Evolutionary conservation across 805 yeast genomes (phyloP).

Genomic region (Barnettozyma botsteinii): DNA sequence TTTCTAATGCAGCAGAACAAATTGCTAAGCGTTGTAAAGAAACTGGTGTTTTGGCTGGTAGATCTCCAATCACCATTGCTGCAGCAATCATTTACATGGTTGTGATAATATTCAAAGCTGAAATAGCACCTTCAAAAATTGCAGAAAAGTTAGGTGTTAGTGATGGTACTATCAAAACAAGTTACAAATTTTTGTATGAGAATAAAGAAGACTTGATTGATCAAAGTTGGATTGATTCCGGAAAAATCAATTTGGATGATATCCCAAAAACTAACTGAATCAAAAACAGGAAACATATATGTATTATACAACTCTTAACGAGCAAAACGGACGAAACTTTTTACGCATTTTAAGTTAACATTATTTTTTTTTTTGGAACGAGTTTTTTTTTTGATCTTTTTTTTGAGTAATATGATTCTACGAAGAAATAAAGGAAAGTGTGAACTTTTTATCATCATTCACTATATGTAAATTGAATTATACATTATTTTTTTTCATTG

Average conservation of each 20-base stretch:
- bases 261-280: slow-evolving; percentile 15
- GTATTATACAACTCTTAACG: no score
- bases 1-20: slow-evolving; percentile 88
- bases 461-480: no score
- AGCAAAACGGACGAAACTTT: no score
- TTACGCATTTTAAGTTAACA: no score
- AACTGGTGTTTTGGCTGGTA: slow-evolving; percentile 89
- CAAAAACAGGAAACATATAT: no score
- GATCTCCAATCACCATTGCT: slow-evolving; percentile 95
- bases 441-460: no score
- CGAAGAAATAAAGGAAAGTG: no score
- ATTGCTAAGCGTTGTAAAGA: slow-evolving; percentile 88
- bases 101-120: slow-evolving; percentile 77
- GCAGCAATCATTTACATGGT: slow-evolving; percentile 97
- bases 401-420: no score
- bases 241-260: slow-evolving; percentile 49
- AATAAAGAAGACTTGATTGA: slow-evolving; percentile 70
- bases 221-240: slow-evolving; percentile 67
- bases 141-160: slow-evolving; percentile 93
- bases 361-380: no score
- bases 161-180: slow-evolving; percentile 94
- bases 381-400: no score
- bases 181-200: slow-evolving; percentile 76
- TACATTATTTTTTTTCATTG: neutral
- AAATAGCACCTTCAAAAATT: slow-evolving; percentile 69